Evolutionary conservation across 2,329 filamentous ascomycete species (phyloP).

Genomic region (Sporothrix dimorphospora): DNA sequence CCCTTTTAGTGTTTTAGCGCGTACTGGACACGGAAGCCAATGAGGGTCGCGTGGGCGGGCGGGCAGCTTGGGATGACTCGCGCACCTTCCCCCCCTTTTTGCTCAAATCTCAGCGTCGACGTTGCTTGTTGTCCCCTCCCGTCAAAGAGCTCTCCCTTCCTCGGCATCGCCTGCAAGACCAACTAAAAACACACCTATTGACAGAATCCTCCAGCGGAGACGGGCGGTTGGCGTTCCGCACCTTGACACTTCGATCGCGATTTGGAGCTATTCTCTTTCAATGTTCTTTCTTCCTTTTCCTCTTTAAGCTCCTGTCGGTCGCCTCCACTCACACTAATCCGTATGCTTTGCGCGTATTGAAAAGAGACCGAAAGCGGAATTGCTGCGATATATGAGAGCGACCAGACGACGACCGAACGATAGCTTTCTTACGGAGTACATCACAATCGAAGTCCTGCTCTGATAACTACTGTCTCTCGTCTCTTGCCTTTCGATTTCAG

Average conservation of each 20-base stretch:
- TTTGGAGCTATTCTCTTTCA: not conserved
- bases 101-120: not conserved
- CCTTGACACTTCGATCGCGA: not conserved
- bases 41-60: not conserved
- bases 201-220: not conserved
- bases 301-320: not conserved
- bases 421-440: not conserved
- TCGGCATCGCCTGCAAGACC: not conserved
- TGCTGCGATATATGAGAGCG: not conserved
- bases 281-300: not conserved
- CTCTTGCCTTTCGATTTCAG: not conserved
- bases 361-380: not conserved
- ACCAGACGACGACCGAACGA: not conserved
- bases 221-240: not conserved
- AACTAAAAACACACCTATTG: not conserved
- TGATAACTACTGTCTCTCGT: not conserved
- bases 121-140: not conserved
- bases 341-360: conserved; percentile 5
- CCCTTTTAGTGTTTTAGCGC: not conserved
- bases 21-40: not conserved
- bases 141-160: not conserved
- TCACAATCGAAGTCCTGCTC: not conserved
- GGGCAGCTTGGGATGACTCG: conserved; percentile 10
- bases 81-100: not conserved
- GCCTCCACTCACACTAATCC: conserved; percentile 17